Evolutionary conservation across 2,329 filamentous ascomycete genomes (phyloP), one percentile per base, ranked within the genome.

Genomic region (Colletotrichum trifolii): DNA sequence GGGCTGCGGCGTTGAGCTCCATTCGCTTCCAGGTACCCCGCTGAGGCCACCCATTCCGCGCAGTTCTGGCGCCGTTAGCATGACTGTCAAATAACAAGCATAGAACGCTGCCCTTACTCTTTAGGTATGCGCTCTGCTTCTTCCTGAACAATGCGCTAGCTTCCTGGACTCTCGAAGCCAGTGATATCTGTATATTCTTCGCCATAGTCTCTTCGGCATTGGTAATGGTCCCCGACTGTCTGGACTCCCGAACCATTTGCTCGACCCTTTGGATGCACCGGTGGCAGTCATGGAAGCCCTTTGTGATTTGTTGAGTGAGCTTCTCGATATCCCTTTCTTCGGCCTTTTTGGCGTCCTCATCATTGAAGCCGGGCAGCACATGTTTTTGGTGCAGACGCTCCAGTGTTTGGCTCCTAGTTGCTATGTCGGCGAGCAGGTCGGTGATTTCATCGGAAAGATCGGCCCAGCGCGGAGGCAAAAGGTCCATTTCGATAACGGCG

Each of bases 381-480:
- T 99, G 96, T 77, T 98, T 98, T 79, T 97, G 94, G 77, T 99
- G 96, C 67, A 99, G 83, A 74, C 94, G 93, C 74, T 98, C 96
- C 38, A 99, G 86, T 72, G 89, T 89, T 71, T 92, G 89, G 70
- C 93, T 92, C 79, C 96, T 93, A 66, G 88, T 89, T 56, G 93
- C 91, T 69, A 98, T 93, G 63, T 92, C 88, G 67, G 87, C 85
- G 9, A 99, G 86, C 46, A 92, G 81, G 64, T 97, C 93, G 36
- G 91, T 90, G 66, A 99, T 93, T 75, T 98, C 94, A 75, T 98
- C 96, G 73, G 94, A 94, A 64, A 97, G 85, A 74, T 99, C 96
- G 64, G 95, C 91, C 96, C 96, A 99, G 66, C 96, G 90, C 57
- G 96, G 96, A 33, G 96, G 96, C 15, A 99, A 85, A 43, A 97